Evolutionary conservation across 2,329 filamentous ascomycete species (phyloP).

Genomic region (Cercospora janseana): DNA sequence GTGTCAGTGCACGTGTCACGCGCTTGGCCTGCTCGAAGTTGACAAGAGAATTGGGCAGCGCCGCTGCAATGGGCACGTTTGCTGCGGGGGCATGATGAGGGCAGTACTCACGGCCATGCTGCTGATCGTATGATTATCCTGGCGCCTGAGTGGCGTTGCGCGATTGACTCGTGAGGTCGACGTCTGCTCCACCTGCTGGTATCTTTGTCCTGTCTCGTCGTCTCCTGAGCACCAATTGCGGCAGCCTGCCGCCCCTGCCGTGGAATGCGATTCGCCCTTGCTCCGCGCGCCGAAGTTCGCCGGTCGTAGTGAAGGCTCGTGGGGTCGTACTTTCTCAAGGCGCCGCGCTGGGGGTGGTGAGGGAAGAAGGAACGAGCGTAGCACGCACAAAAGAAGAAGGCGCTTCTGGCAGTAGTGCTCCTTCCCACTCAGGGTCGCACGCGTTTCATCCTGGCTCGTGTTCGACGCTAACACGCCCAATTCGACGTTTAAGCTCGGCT

Average conservation of each 20-base stretch:
- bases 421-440: background rate
- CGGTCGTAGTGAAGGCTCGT: background rate
- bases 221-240: constrained; percentile 1
- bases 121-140: constrained; percentile 12
- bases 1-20: constrained; percentile 1
- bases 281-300: background rate
- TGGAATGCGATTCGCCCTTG: constrained; percentile 5
- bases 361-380: background rate
- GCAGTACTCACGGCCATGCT: constrained; percentile 21
- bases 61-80: background rate
- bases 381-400: background rate
- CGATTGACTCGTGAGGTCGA: background rate
- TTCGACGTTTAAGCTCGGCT: background rate
- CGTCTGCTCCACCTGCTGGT: background rate
- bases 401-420: background rate
- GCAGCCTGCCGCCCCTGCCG: background rate
- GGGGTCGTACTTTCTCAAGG: background rate
- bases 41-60: background rate
- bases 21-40: constrained; percentile 2
- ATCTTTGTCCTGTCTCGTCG: background rate
- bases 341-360: background rate
- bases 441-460: constrained; percentile 1
- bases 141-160: constrained; percentile 12
- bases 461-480: background rate
- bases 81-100: constrained; percentile 5